Conservation (phyloP, 495 filamentous ascomycete genomes). For the Talaromyces nanjingensis region DNA sequence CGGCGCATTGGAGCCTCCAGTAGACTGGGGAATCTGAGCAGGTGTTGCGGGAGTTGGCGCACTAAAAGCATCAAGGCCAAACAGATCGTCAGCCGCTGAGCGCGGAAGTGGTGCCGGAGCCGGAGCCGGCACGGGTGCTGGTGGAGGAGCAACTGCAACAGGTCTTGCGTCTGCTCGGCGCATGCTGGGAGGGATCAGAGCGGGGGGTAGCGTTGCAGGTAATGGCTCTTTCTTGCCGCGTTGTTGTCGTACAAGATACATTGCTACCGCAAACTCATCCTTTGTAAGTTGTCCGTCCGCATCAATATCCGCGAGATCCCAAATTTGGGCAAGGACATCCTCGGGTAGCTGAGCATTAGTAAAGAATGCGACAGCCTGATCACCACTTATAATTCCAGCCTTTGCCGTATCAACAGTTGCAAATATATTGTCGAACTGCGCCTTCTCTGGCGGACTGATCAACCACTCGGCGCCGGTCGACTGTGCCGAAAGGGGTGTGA, state of each 20-base stretch:
- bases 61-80: constrained; percentile 56
- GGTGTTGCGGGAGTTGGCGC: constrained; percentile 45
- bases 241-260: constrained; percentile 92
- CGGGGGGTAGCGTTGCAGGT: constrained; percentile 68
- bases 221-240: constrained; percentile 62
- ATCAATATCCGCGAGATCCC: constrained; percentile 93
- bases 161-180: constrained; percentile 52
- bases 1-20: constrained; percentile 14
- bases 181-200: constrained; percentile 84
- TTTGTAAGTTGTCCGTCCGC: constrained; percentile 76
- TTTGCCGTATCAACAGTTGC: constrained; percentile 70
- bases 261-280: constrained; percentile 95
- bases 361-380: constrained; percentile 94
- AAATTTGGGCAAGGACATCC: constrained; percentile 88
- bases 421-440: constrained; percentile 77
- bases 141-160: constrained; percentile 43
- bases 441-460: constrained; percentile 75
- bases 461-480: constrained; percentile 72
- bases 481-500: constrained; percentile 52
- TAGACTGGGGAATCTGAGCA: constrained; percentile 36
- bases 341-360: constrained; percentile 85
- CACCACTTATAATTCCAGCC: constrained; percentile 77
- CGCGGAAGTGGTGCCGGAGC: constrained; percentile 25
- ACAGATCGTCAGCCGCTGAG: constrained; percentile 76
- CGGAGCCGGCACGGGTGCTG: constrained; percentile 15